Evolutionary conservation across 805 yeast species (phyloP).

Genomic region (Lipomyces kockii): DNA sequence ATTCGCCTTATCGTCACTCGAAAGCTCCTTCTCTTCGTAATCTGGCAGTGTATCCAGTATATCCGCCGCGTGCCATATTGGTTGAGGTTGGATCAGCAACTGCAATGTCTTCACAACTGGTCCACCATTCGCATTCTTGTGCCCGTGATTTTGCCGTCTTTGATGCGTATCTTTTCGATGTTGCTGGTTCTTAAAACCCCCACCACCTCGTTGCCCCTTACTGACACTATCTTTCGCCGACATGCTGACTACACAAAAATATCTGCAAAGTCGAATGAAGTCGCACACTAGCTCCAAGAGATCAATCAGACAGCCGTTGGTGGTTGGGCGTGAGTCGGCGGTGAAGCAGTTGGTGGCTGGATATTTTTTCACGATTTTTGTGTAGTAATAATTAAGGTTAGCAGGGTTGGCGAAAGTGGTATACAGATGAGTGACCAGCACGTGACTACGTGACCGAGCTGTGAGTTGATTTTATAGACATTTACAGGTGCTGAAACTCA

Average conservation of each 20-base stretch:
- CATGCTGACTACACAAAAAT: not conserved
- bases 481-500: too few species aligned
- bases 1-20: slow-evolving; percentile 57
- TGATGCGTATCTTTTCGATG: not conserved
- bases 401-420: too few species aligned
- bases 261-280: not conserved
- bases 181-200: not conserved
- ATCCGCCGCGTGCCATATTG: slow-evolving; percentile 32
- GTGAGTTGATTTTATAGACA: too few species aligned
- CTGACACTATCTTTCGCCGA: not conserved
- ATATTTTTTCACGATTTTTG: not conserved
- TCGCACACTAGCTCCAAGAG: not conserved
- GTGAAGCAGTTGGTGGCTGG: not conserved
- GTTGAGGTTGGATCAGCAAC: slow-evolving; percentile 17
- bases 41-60: slow-evolving; percentile 14
- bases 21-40: slow-evolving; percentile 38
- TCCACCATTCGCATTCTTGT: not conserved
- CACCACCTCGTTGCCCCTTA: not conserved
- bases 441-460: not conserved
- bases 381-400: too few species aligned
- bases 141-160: not conserved
- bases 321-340: too few species aligned
- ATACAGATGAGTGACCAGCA: not conserved
- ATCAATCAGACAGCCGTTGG: not conserved
- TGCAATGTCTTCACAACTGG: not conserved